Conservation (phyloP, 345 rosid species). For the Rhodomyrtus tomentosa region DNA sequence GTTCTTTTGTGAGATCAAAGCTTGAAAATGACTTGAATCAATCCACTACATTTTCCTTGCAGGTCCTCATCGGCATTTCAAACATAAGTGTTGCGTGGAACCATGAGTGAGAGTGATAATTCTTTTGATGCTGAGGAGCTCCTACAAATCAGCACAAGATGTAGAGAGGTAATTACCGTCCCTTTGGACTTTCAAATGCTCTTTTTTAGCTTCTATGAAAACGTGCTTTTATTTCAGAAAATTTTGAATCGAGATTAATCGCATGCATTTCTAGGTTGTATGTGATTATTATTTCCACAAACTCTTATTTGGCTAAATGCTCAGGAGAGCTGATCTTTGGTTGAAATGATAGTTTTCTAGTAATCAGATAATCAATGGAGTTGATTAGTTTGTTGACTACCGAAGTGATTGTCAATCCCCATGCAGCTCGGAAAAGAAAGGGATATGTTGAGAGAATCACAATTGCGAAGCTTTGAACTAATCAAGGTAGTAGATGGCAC, state of each 20-base stretch:
- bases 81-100: not conserved
- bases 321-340: not conserved
- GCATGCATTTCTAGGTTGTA: not conserved
- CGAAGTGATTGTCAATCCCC: not conserved
- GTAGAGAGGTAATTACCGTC: conserved; percentile 34
- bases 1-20: not conserved
- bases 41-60: not conserved
- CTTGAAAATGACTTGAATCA: not conserved
- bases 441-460: conserved; percentile 61
- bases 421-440: conserved; percentile 70
- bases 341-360: not conserved
- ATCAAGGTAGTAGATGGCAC: conserved; percentile 35
- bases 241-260: not conserved
- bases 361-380: not conserved
- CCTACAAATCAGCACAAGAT: conserved; percentile 38
- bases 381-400: not conserved
- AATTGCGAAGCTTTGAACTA: conserved; percentile 51
- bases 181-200: not conserved
- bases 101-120: conserved; percentile 5
- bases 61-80: not conserved
- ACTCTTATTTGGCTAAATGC: not conserved
- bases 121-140: conserved; percentile 40
- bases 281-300: not conserved
- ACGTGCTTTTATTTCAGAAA: not conserved
- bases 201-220: not conserved